Evolutionary conservation across 139 green algal species (phyloP).

Genomic region (Axilococcus clingmanii): DNA sequence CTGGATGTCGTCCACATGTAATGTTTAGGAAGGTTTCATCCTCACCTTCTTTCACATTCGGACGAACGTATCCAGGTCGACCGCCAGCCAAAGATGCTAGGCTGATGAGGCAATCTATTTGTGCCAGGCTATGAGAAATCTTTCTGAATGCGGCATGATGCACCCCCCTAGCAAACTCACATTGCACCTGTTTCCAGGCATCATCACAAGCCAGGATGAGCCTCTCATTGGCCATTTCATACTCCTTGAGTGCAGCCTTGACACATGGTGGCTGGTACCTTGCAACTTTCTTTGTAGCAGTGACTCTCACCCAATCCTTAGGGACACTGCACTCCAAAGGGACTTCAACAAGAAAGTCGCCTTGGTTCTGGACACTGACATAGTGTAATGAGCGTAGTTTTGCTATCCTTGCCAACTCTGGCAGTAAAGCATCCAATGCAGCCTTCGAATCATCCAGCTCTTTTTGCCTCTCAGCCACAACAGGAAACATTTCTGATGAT

Average conservation of each 20-base stretch:
- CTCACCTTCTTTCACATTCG: conserved; percentile 20
- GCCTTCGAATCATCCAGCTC: conserved; percentile 22
- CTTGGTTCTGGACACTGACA: conserved; percentile 38
- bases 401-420: conserved; percentile 23
- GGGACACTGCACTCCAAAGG: conserved; percentile 27
- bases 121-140: conserved; percentile 50
- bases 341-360: conserved; percentile 69
- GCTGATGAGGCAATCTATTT: conserved; percentile 63
- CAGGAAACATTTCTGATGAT: conserved; percentile 30
- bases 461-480: conserved; percentile 15
- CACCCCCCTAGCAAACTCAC: conserved; percentile 21
- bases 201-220: conserved; percentile 13
- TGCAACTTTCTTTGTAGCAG: conserved; percentile 65
- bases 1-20: conserved; percentile 50
- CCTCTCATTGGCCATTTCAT: conserved; percentile 48
- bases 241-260: conserved; percentile 16
- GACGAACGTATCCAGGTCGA: conserved; percentile 16
- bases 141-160: conserved; percentile 39
- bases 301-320: conserved; percentile 47
- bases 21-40: conserved; percentile 40
- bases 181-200: conserved; percentile 49
- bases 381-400: conserved; percentile 31
- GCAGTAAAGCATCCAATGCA: conserved; percentile 33
- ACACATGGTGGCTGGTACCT: conserved; percentile 61
- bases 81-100: conserved; percentile 44